Evolutionary conservation across 164 flowering plant species (phyloP).

Genomic region (Saururus chinensis): DNA sequence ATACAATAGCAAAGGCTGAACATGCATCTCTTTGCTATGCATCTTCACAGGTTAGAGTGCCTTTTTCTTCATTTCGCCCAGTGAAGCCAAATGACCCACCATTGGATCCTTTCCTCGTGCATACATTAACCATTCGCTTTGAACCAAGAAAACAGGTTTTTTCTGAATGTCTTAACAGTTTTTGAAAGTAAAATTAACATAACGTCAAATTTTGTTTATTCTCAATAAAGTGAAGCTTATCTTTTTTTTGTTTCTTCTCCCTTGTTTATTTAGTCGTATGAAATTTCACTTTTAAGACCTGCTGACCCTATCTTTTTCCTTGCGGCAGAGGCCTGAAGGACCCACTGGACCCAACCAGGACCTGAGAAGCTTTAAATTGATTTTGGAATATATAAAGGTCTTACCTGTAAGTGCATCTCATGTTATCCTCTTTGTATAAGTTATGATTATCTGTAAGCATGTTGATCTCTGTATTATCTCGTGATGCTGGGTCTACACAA

Average conservation of each 20-base stretch:
- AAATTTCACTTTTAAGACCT: not conserved
- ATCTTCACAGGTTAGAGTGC: slow-evolving; percentile 68
- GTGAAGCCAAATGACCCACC: slow-evolving; percentile 96
- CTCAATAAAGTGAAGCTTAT: too few species aligned
- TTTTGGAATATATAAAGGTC: slow-evolving; percentile 86
- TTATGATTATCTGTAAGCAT: too few species aligned
- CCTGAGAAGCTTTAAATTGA: slow-evolving; percentile 73
- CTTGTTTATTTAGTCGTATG: not conserved
- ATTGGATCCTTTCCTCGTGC: slow-evolving; percentile 91
- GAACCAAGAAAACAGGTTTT: slow-evolving; percentile 95
- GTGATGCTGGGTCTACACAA: too few species aligned
- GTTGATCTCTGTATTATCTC: too few species aligned
- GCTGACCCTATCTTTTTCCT: not conserved
- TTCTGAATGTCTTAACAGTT: not conserved
- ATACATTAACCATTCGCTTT: slow-evolving; percentile 87
- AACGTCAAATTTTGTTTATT: not conserved
- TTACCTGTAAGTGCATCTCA: slow-evolving; percentile 56
- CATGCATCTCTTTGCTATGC: not conserved
- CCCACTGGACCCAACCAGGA: slow-evolving; percentile 50
- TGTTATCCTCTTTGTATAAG: not conserved
- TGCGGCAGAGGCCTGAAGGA: slow-evolving; percentile 65
- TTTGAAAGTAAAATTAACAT: not conserved
- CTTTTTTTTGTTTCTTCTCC: not conserved
- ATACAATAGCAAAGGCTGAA: not conserved
- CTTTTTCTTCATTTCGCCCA: slow-evolving; percentile 82